Conservation (phyloP, 768 basidiomycete genomes). For the Russula sp. region DNA sequence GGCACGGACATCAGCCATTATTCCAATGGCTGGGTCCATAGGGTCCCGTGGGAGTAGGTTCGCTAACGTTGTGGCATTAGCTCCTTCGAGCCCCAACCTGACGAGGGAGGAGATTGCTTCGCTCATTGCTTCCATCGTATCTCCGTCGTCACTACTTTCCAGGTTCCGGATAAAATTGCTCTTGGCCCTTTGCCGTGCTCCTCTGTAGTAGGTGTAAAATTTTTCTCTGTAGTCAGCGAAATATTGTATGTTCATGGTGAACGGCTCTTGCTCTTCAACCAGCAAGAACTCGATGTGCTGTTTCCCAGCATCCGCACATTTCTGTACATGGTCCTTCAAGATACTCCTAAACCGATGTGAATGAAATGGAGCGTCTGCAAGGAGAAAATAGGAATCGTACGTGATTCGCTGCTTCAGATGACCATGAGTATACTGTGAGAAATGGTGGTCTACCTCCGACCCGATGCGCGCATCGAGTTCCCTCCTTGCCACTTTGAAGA, state of each 20-base stretch:
- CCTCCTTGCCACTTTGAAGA: slow-evolving; percentile 21
- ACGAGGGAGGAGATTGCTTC: slow-evolving; percentile 33
- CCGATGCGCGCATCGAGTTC: slow-evolving; percentile 12
- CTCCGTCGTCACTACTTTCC: not conserved
- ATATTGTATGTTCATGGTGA: slow-evolving; percentile 25
- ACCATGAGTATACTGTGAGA: slow-evolving; percentile 20
- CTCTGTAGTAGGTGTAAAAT: slow-evolving; percentile 44
- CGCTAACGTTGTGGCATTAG: slow-evolving; percentile 36
- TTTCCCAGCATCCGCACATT: not conserved
- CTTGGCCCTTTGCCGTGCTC: slow-evolving; percentile 12
- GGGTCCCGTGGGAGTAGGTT: slow-evolving; percentile 44
- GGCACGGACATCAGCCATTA: slow-evolving; percentile 67
- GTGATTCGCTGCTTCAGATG: slow-evolving; percentile 19
- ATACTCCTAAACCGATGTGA: not conserved
- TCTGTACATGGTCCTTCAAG: slow-evolving; percentile 6
- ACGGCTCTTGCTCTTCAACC: slow-evolving; percentile 17
- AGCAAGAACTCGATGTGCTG: slow-evolving; percentile 13
- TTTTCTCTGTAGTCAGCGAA: slow-evolving; percentile 34
- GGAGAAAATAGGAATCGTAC: slow-evolving; percentile 3
- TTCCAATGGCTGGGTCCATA: slow-evolving; percentile 46
- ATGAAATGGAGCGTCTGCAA: no score
- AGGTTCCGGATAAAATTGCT: not conserved
- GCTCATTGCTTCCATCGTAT: not conserved
- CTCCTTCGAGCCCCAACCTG: slow-evolving; percentile 33
- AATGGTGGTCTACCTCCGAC: slow-evolving; percentile 19